A percentile compares a stretch with the other conserved stretches of the same genome.
Conservation (phyloP, 495 filamentous ascomycete genomes). For the Penicillium daleae region DNA sequence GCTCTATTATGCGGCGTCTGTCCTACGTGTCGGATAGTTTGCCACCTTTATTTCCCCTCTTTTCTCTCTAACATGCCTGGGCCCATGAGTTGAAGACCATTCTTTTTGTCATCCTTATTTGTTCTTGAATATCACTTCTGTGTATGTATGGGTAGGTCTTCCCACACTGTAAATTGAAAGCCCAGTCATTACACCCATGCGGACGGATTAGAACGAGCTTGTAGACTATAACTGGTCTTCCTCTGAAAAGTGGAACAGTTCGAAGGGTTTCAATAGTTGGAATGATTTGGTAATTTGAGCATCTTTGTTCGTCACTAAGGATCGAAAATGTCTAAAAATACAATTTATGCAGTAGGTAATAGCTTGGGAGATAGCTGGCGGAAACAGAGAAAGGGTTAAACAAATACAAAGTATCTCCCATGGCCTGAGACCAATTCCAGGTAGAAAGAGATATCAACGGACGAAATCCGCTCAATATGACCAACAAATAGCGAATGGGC, state of each 20-base stretch:
- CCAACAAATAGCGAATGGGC: slow-evolving; percentile 5
- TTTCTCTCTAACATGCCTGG: slow-evolving; percentile 8
- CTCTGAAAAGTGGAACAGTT: neutral
- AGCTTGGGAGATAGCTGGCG: slow-evolving; percentile 17
- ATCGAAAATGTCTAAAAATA: slow-evolving; percentile 56
- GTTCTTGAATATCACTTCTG: slow-evolving; percentile 28
- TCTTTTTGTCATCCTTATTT: slow-evolving; percentile 9
- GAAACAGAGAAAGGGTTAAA: neutral
- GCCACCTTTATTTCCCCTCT: neutral
- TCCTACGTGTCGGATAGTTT: slow-evolving; percentile 10
- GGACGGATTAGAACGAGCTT: neutral
- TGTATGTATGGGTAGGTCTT: slow-evolving; percentile 25
- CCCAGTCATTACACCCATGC: neutral
- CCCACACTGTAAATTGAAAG: slow-evolving; percentile 34
- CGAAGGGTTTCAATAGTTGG: neutral
- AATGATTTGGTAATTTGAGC: neutral
- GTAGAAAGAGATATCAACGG: slow-evolving; percentile 21
- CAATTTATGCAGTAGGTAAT: slow-evolving; percentile 51
- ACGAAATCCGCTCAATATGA: slow-evolving; percentile 14
- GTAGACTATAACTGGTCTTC: neutral
- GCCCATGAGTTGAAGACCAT: slow-evolving; percentile 21
- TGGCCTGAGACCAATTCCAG: slow-evolving; percentile 20
- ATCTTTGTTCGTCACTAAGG: slow-evolving; percentile 17
- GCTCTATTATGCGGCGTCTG: slow-evolving; percentile 2
- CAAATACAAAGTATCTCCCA: slow-evolving; percentile 25